These are phyloP conservation scores for Pichia nakasei DNA, from an alignment of 805 yeast species.

Conservation along the genomic window DNA sequence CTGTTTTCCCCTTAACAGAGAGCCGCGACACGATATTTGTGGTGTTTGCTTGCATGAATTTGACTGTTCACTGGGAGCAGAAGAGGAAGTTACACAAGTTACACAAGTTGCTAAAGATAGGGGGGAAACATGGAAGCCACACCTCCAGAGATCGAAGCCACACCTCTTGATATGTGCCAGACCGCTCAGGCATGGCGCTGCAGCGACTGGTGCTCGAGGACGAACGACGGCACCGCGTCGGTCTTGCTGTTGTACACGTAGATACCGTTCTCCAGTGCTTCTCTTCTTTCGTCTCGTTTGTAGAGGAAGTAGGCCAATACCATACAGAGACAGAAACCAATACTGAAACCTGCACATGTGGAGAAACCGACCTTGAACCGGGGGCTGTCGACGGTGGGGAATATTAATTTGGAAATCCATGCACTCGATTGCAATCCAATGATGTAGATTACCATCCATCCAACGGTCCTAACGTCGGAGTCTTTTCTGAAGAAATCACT, in stretches of 20 bases:
- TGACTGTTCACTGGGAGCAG: too few relatives aligned
- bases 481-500: conserved; percentile 51
- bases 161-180: too few relatives aligned
- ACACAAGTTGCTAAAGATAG: too few relatives aligned
- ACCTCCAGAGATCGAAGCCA: too few relatives aligned
- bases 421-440: conserved; percentile 34
- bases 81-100: too few relatives aligned
- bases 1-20: too few relatives aligned
- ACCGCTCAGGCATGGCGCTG: too few relatives aligned
- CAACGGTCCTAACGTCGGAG: conserved; percentile 45
- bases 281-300: conserved; percentile 41
- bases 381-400: conserved; percentile 51
- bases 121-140: too few relatives aligned
- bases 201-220: too few relatives aligned
- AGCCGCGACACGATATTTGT: neutral
- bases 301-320: conserved; percentile 28
- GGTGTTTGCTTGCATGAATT: too few relatives aligned
- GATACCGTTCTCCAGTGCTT: conserved; percentile 41
- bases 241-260: conserved; percentile 32
- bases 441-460: conserved; percentile 47
- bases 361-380: conserved; percentile 45
- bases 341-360: conserved; percentile 31
- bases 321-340: conserved; percentile 20
- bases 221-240: neutral
- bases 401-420: conserved; percentile 26